phyloP scores from a whole-genome alignment of 2,329 filamentous ascomycete species.

The Hymenoscyphus salicellus region DNA sequence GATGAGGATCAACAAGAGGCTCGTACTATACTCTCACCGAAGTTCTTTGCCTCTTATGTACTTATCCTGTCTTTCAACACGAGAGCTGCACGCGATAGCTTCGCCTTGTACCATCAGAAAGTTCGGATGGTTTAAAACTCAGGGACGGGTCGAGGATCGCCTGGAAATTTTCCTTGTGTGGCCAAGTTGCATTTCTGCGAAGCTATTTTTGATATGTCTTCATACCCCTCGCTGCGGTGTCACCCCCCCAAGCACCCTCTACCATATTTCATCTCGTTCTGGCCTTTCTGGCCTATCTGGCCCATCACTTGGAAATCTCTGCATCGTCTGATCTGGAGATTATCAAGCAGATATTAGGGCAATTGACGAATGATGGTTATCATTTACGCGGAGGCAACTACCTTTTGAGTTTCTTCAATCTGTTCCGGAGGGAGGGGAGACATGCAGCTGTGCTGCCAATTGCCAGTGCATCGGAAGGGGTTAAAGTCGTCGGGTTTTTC shows the following conservation, averaged over 20 bases:
- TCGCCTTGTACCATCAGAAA: neutral
- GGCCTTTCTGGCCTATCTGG: neutral
- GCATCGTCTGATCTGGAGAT: neutral
- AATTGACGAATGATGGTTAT: neutral
- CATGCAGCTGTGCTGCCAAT: neutral
- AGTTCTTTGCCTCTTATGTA: neutral
- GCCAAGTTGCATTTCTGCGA: neutral
- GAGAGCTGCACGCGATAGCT: neutral
- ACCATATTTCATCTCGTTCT: neutral
- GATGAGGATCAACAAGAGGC: neutral
- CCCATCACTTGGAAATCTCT: neutral
- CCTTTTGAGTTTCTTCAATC: neutral
- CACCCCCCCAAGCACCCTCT: neutral
- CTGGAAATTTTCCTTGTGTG: neutral
- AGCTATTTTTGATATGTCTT: neutral
- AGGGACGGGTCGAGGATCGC: neutral
- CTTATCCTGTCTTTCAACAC: neutral
- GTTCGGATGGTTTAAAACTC: neutral
- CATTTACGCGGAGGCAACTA: neutral
- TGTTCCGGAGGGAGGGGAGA: neutral
- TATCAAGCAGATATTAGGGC: neutral
- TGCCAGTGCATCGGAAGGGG: neutral
- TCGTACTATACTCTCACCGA: neutral
- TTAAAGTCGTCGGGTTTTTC: conserved; percentile 9
- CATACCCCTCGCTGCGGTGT: neutral